Evolutionary conservation across 768 basidiomycete genomes (phyloP).

Genomic region (Rhizopogon vinicolor): DNA sequence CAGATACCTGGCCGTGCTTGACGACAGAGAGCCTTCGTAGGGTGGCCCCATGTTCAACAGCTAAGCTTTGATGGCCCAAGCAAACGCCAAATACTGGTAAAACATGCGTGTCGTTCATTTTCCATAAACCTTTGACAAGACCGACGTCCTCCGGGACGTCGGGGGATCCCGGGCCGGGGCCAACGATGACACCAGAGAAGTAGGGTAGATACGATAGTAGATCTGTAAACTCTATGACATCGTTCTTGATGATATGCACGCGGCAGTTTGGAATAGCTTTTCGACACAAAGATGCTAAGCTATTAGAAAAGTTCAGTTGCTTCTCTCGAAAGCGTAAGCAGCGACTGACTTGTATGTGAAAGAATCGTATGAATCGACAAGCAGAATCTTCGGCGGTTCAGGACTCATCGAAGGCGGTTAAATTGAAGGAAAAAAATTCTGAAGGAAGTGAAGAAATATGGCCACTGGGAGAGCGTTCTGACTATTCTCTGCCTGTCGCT

Average conservation of each 20-base stretch:
- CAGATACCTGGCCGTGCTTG: conserved; percentile 77
- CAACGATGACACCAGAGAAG: conserved; percentile 70
- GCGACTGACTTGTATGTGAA: conserved; percentile 81
- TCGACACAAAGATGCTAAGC: conserved; percentile 69
- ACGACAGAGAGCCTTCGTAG: conserved; percentile 59
- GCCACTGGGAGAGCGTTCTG: too few relatives aligned
- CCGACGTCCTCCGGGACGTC: conserved; percentile 58
- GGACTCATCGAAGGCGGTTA: conserved; percentile 18
- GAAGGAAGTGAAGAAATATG: too few relatives aligned
- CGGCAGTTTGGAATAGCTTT: conserved; percentile 54
- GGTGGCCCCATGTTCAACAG: conserved; percentile 55
- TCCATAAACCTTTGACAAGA: conserved; percentile 68
- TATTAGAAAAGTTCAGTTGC: conserved; percentile 20
- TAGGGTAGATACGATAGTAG: conserved; percentile 49
- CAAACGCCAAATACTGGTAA: conserved; percentile 83
- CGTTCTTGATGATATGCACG: conserved; percentile 73
- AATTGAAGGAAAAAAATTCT: too few relatives aligned
- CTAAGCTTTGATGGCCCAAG: conserved; percentile 76
- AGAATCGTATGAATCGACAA: conserved; percentile 84
- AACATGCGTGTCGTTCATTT: conserved; percentile 42
- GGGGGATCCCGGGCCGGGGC: conserved; percentile 81
- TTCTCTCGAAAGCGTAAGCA: neutral
- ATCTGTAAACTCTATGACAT: conserved; percentile 45
- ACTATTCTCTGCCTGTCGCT: too few relatives aligned
- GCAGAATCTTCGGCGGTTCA: conserved; percentile 47